Evolutionary conservation across 257 asterid species (phyloP), one percentile per base, ranked within the genome.

Genomic region (Salvia splendens): DNA sequence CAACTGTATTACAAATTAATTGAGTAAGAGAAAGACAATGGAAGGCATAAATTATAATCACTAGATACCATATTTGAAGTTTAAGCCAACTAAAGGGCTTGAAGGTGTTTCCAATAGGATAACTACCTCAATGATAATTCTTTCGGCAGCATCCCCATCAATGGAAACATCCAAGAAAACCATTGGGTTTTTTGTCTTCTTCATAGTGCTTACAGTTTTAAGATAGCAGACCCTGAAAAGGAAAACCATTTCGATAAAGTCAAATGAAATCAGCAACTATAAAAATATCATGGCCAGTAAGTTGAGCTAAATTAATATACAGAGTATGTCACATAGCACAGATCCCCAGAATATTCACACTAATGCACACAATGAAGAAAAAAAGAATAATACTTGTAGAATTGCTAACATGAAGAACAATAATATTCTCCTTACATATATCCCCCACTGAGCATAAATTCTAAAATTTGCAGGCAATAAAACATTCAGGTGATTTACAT

Each of bases 111-210:
- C 33, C 56, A 61, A 46, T 64, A 35, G 55, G 64, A 17, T 16
- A 55, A 49, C 42, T 73, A 91, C 97, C 99, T 94, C 97, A 11
- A 94, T 78, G 64, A 81, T 80, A 76, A 94, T 78, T 75, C 83
- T 84, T 78, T 87, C 96, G 35, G 84, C 67, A 41, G 89, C 61
- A 65, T 63, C 74, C 65, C 96, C 93, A 72, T 88, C 88, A 53
- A 88, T 73, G 51, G 97, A 88, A 65, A 91, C 82, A 56, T 91
- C 95, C 77, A 94, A 69, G 86, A 84, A 91, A 63, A 94, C 96
- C 30, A 65, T 75, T 35, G 96, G 97, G 65, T 88, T 91, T 75
- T 83, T 84, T 65, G 79, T 77, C 79, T 77, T 76, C 70, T 77
- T 80, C 97, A 88, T 77, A 47, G 73, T 77, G 76, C 78, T 43